Evolutionary conservation across 495 filamentous ascomycete genomes (phyloP).

Genomic region (Pseudomonodictys pantanalensis): DNA sequence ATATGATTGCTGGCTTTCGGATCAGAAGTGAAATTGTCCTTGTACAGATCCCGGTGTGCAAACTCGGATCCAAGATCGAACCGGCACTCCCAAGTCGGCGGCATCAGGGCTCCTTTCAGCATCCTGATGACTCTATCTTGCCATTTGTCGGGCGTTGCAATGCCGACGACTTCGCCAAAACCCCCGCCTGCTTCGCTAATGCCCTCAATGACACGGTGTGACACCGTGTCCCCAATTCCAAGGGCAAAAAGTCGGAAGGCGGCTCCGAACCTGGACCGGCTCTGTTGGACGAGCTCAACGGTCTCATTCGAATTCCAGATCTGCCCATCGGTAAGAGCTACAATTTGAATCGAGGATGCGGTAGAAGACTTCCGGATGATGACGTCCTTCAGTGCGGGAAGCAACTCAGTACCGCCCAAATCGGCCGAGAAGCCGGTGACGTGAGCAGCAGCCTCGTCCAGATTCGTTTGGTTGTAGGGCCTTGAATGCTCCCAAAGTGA

Average conservation of each 20-base stretch:
- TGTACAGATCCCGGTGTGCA: background rate
- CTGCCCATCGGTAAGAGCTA: conserved; percentile 35
- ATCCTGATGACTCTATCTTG: conserved; percentile 30
- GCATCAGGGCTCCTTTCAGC: conserved; percentile 34
- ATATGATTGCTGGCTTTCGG: conserved; percentile 33
- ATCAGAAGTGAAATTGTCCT: background rate
- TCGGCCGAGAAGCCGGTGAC: background rate
- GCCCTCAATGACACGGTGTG: conserved; percentile 34
- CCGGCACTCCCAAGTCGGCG: conserved; percentile 15
- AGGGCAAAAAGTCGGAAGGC: conserved; percentile 33
- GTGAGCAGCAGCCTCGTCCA: background rate
- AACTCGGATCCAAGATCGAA: conserved; percentile 9
- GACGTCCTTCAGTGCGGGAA: background rate
- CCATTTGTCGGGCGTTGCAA: conserved; percentile 9
- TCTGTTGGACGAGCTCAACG: conserved; percentile 11
- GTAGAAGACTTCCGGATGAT: background rate
- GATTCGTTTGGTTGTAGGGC: background rate
- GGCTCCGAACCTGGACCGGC: background rate
- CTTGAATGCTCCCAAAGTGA: conserved; percentile 6
- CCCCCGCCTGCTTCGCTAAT: conserved; percentile 32
- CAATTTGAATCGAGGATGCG: conserved; percentile 17
- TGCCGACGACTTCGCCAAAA: conserved; percentile 30
- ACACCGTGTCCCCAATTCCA: conserved; percentile 35
- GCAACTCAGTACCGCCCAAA: conserved; percentile 11
- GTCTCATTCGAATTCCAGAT: conserved; percentile 23